Evolutionary conservation across 768 basidiomycete genomes (phyloP), one percentile per base, ranked within the genome.

Genomic region (Termitomyces sp.): DNA sequence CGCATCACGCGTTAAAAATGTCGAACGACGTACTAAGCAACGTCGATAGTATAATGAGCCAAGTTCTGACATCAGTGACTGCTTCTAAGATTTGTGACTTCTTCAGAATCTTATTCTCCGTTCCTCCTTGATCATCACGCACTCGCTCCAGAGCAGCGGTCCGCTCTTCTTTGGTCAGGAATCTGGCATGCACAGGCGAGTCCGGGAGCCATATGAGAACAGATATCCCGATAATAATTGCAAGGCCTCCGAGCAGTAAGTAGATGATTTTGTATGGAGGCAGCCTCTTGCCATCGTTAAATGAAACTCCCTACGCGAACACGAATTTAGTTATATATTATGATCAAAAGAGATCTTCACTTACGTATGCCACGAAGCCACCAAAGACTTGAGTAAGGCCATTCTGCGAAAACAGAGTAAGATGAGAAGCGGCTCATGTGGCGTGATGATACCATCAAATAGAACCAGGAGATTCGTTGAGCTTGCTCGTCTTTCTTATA

Each of bases 401-500:
- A 52, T 84, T 85, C 83, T 85, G 59, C 44, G 50, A 8, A 56
- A 5, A 32, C 12, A 14, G 8, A 49, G 40, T 41, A 12, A 55
- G 46, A 27, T 3, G 1, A 4, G 3, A 27, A 40, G n/a, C 7
- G n/a, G 11, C 17, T 25, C 16, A 25, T 44, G 16, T 34, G 32
- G 52, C 23, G 30, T 19, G 41, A 32, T 12, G 16, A 44, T 63
- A 82, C 84, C 82, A 85, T 84, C 30, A 84, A 75, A 67, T 86
- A 87, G 67, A 86, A 86, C 76, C 79, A 84, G 4, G 81, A 79
- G 17, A 86, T 80, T 7, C 84, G 76, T 17, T 71, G 75, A 0
- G 81, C 83, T 72, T 86, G 84, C 61, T 86, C 85, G 50, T 83
- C 72, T 68, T 85, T 86, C 73, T 81, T 83, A 70, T 85, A 86